phyloP scores from a whole-genome alignment of 805 yeast species.

The Priceomyces carsonii region DNA sequence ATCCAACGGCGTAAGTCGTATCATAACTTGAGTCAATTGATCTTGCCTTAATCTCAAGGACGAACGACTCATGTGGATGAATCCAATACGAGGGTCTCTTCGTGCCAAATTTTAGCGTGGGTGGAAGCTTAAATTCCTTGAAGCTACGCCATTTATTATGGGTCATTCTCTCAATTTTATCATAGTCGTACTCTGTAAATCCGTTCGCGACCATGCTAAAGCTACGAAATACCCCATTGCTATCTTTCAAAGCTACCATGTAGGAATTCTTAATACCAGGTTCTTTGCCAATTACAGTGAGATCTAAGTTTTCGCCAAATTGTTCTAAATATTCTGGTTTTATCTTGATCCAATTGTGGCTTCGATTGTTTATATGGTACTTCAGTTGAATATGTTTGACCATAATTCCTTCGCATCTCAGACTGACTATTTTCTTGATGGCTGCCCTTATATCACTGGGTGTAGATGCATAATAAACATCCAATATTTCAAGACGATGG shows the following conservation, averaged over 20 bases:
- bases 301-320: conserved; percentile 84
- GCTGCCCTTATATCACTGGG: conserved; percentile 57
- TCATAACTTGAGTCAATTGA: conserved; percentile 54
- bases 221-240: conserved; percentile 51
- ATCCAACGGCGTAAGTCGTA: conserved; percentile 57
- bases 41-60: conserved; percentile 81
- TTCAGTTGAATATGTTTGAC: conserved; percentile 61
- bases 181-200: conserved; percentile 61
- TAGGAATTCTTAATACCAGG: conserved; percentile 71
- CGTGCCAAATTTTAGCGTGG: conserved; percentile 52
- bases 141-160: conserved; percentile 60
- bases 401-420: conserved; percentile 79
- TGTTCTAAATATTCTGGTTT: conserved; percentile 89
- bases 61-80: conserved; percentile 72
- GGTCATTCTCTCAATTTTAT: conserved; percentile 56
- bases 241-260: conserved; percentile 67
- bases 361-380: conserved; percentile 63
- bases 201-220: conserved; percentile 88
- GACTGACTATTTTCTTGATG: conserved; percentile 56
- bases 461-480: conserved; percentile 37
- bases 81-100: conserved; percentile 76
- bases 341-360: conserved; percentile 78
- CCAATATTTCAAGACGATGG: conserved; percentile 51
- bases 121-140: conserved; percentile 42
- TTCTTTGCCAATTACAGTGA: conserved; percentile 75